Conservation (phyloP, 495 filamentous ascomycete species). For the Glutinoglossum americanum region DNA sequence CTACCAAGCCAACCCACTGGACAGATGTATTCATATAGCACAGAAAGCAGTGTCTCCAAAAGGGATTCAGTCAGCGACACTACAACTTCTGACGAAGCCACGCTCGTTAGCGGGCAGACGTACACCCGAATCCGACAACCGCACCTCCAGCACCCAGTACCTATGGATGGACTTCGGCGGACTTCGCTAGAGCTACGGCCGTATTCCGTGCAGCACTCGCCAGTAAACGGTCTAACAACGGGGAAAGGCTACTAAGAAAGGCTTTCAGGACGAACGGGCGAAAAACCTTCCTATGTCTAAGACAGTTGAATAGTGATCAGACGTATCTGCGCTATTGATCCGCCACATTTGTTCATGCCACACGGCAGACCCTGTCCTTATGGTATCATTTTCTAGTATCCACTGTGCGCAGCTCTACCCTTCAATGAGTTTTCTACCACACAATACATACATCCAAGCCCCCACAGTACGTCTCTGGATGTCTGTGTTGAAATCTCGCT, state of each 20-base stretch:
- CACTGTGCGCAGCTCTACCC: background rate
- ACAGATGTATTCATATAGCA: background rate
- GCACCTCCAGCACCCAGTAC: background rate
- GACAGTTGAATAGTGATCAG: background rate
- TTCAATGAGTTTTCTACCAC: background rate
- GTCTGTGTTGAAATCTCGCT: background rate
- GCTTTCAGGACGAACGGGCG: too few relatives aligned
- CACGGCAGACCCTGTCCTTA: background rate
- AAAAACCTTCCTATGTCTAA: background rate
- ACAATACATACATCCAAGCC: background rate
- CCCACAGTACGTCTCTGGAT: background rate
- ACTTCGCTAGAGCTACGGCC: background rate
- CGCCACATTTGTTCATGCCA: background rate
- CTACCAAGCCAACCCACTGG: background rate
- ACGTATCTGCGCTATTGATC: background rate
- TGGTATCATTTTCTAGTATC: background rate
- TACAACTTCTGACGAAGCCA: background rate
- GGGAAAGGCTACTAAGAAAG: background rate
- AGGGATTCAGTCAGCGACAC: background rate
- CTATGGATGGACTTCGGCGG: background rate
- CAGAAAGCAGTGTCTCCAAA: background rate
- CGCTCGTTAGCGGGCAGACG: conserved; percentile 5
- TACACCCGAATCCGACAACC: conserved; percentile 3
- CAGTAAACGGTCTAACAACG: background rate
- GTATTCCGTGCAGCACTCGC: background rate